Evolutionary conservation across 306 rosid species (phyloP).

Genomic region (Rubus parviflorus): DNA sequence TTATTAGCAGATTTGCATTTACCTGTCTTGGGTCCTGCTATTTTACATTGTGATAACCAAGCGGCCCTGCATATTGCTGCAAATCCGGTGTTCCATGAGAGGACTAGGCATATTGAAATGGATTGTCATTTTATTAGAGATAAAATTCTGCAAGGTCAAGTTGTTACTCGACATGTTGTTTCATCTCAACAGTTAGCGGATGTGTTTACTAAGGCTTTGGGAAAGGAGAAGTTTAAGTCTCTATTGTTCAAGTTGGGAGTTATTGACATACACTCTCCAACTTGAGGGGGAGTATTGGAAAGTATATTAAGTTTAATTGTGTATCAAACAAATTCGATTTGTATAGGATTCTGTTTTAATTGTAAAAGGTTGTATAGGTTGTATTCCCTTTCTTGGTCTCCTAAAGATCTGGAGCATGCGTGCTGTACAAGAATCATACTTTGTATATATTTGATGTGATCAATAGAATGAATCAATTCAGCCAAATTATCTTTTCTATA

Average conservation of each 20-base stretch:
- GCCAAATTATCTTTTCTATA: too few species aligned
- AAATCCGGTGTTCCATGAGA: constrained; percentile 1
- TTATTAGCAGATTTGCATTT: not conserved
- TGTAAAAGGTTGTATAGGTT: not conserved
- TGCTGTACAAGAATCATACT: not conserved
- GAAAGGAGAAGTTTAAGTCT: too few species aligned
- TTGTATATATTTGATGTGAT: too few species aligned
- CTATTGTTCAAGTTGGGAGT: too few species aligned
- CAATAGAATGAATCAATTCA: too few species aligned
- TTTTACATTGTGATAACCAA: not conserved
- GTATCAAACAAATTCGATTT: not conserved
- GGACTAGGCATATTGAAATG: too few species aligned
- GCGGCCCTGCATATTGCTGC: not conserved
- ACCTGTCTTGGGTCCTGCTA: not conserved
- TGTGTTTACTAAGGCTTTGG: too few species aligned
- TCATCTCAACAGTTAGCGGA: too few species aligned
- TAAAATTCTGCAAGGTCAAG: too few species aligned
- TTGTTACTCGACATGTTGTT: not conserved
- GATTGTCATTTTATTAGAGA: too few species aligned
- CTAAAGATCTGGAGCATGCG: not conserved
- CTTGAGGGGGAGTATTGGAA: not conserved
- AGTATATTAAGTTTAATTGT: too few species aligned
- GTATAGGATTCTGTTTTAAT: not conserved
- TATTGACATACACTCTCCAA: too few species aligned
- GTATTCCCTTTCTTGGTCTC: not conserved